Conservation (phyloP, 2,329 filamentous ascomycete genomes). For the Pseudogymnoascus sp. region DNA sequence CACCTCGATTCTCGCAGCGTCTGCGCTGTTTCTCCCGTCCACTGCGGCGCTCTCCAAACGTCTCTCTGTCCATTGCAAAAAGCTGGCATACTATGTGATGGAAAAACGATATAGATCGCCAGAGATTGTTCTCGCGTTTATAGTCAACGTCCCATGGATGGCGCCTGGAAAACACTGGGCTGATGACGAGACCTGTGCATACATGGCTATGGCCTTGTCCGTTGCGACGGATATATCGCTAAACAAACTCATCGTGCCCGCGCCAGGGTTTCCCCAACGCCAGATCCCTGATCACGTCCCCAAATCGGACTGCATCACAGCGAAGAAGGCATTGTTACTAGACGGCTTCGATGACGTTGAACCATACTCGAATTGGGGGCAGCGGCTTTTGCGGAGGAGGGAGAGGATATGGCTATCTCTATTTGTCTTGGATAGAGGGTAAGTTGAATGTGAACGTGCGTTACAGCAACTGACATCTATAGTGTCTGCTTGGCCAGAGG, state of each 20-base stretch:
- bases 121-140: slow-evolving; percentile 65
- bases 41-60: slow-evolving; percentile 56
- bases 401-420: slow-evolving; percentile 64
- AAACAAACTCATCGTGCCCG: slow-evolving; percentile 58
- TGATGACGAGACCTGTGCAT: slow-evolving; percentile 57
- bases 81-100: slow-evolving; percentile 52
- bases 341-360: slow-evolving; percentile 60
- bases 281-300: slow-evolving; percentile 42
- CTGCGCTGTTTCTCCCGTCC: slow-evolving; percentile 57
- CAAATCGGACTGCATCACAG: slow-evolving; percentile 58
- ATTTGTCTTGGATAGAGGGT: slow-evolving; percentile 64
- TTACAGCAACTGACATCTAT: no score
- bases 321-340: slow-evolving; percentile 53
- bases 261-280: slow-evolving; percentile 36
- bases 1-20: slow-evolving; percentile 61
- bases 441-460: slow-evolving; percentile 14
- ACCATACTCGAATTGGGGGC: slow-evolving; percentile 49
- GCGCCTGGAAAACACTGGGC: slow-evolving; percentile 57
- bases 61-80: slow-evolving; percentile 54
- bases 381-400: slow-evolving; percentile 51
- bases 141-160: slow-evolving; percentile 72
- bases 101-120: slow-evolving; percentile 56
- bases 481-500: no score
- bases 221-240: slow-evolving; percentile 61
- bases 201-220: slow-evolving; percentile 60